Evolutionary conservation across 108 stramenopile genomes (phyloP), one percentile per base, ranked within the genome.

Genomic region (Parietichytrium sp.): DNA sequence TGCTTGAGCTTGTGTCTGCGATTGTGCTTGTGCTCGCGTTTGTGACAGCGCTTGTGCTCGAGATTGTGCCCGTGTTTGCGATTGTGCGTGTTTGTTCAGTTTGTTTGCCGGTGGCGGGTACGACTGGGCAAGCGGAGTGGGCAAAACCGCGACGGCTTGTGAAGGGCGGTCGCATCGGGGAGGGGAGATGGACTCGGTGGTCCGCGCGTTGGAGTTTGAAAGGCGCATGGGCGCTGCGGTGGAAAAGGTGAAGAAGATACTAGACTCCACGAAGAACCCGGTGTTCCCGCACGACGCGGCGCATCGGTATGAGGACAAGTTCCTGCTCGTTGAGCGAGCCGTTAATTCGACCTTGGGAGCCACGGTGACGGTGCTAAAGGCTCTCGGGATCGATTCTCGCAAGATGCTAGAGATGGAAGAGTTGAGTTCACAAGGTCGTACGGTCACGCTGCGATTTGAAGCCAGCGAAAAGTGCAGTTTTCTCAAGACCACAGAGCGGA

Each of bases 401-500:
- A n/a, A 23, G 6, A 6, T 31, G 8, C 2, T 23, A 13, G 20
- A 7, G 13, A 42, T 42, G 10, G 38, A 38, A 7, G 20, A 16
- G 20, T 45, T 16, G 33, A 42, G 36, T 23, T 7, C 0, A 16
- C 23, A 72, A 2, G 61, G 61, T 42, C 36, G 45, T n/a, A 42
- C 61, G 38, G 61, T 38, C 42, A 72, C 38, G 38, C 61, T 72
- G 16, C 61, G 61, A 0, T 6, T 72, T 0, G 38, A 72, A 27
- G 61, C 61, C 38, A 45, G 38, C 2, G 38, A 42, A 33, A 72
- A 72, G 42, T 72, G 61, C 61, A 72, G 45, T 0, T 72, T 72
- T 42, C 33, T 72, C 15, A 7, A 6, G 29, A 72, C 29, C 42
- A 3, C 36, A 7, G 61, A 33, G 42, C 33, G 38, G n/a, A 72